These are phyloP conservation scores for Vinca minor DNA, from an alignment of 257 asterid genomes.

Conservation along the genomic window DNA sequence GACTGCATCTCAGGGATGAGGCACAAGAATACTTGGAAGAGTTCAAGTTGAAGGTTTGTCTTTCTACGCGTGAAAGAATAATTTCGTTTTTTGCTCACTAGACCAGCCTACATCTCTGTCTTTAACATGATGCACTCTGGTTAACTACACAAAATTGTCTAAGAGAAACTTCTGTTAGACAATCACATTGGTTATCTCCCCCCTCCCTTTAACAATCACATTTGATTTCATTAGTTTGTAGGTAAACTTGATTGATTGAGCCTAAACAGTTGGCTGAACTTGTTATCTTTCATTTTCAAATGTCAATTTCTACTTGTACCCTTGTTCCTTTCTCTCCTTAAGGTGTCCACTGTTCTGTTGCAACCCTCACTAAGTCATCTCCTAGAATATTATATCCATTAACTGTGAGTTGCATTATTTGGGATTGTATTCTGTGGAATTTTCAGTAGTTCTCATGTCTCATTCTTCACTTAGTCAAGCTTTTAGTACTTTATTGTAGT, in stretches of 20 bases:
- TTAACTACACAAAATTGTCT: too few relatives aligned
- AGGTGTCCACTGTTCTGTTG: neutral
- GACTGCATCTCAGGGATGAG: conserved; percentile 84
- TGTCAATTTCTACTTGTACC: neutral
- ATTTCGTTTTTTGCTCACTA: neutral
- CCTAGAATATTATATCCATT: neutral
- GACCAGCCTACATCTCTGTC: neutral
- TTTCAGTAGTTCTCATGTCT: too few relatives aligned
- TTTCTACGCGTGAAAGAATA: neutral
- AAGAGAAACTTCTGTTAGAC: neutral
- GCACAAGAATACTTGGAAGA: conserved; percentile 87
- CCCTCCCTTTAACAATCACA: too few relatives aligned
- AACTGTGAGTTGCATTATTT: neutral
- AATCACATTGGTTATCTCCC: too few relatives aligned
- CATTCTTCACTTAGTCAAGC: neutral
- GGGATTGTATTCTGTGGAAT: too few relatives aligned
- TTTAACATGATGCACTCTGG: neutral
- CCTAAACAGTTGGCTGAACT: neutral
- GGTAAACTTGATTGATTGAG: too few relatives aligned
- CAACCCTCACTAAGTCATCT: neutral
- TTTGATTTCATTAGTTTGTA: neutral
- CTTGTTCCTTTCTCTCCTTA: neutral
- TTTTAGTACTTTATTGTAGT: neutral
- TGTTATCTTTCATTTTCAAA: neutral
- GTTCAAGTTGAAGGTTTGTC: conserved; percentile 63